These are phyloP conservation scores for Aspergillus texensis DNA, from an alignment of 2,329 filamentous ascomycete species.

Conservation along the genomic window DNA sequence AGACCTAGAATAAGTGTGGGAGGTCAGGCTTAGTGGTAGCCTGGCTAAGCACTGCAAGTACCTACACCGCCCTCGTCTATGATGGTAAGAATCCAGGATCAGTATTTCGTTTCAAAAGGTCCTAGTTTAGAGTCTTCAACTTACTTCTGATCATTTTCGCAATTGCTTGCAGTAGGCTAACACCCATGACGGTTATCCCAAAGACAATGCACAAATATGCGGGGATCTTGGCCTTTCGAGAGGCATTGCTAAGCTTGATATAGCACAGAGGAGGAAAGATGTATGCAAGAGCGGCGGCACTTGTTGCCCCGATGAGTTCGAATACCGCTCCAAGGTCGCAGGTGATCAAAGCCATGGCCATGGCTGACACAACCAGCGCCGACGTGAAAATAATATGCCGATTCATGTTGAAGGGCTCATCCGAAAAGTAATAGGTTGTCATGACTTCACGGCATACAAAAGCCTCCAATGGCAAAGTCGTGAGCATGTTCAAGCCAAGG, in stretches of 20 bases:
- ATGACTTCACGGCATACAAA: slow-evolving; percentile 98
- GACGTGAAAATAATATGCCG: slow-evolving; percentile 88
- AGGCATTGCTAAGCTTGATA: slow-evolving; percentile 82
- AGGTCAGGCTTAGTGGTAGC: not conserved
- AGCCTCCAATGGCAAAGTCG: slow-evolving; percentile 90
- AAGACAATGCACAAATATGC: slow-evolving; percentile 74
- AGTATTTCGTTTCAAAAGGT: slow-evolving; percentile 8
- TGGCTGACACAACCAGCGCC: slow-evolving; percentile 75
- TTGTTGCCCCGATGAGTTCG: slow-evolving; percentile 93
- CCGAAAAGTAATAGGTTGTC: slow-evolving; percentile 77
- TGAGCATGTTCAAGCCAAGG: slow-evolving; percentile 98
- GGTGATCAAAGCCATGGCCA: slow-evolving; percentile 77
- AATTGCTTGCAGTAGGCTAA: slow-evolving; percentile 74
- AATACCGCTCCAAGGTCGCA: slow-evolving; percentile 95
- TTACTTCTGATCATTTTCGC: slow-evolving; percentile 62
- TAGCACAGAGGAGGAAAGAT: slow-evolving; percentile 94
- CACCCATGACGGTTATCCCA: slow-evolving; percentile 77
- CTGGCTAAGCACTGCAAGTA: slow-evolving; percentile 31
- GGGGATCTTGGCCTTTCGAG: slow-evolving; percentile 73
- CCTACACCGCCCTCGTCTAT: slow-evolving; percentile 39
- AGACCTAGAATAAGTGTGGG: slow-evolving; percentile 2
- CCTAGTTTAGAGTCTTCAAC: slow-evolving; percentile 17
- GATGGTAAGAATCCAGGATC: slow-evolving; percentile 7
- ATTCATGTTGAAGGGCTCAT: slow-evolving; percentile 76
- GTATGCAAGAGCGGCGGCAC: slow-evolving; percentile 90